Evolutionary conservation across 2,329 filamentous ascomycete genomes (phyloP), one percentile per base, ranked within the genome.

Genomic region (Trichoderma arundinaceum): DNA sequence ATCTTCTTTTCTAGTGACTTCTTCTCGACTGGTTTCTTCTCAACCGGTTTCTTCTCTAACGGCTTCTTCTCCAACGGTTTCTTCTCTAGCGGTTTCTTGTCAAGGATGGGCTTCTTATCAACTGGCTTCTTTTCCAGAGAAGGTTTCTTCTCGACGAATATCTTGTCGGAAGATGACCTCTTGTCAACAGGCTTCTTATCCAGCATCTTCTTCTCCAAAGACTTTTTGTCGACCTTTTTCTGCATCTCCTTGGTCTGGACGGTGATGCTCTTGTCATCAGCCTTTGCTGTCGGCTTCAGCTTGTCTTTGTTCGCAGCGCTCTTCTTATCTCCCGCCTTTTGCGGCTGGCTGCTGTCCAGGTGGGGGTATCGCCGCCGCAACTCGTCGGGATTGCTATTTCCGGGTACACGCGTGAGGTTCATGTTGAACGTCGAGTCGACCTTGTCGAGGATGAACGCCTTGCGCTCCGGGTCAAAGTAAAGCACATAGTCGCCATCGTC

Each of bases 341-440:
- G 72, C 9, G 62, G 58, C 69, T 28, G 54, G 73, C 75, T 49
- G 69, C 66, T 76, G 28, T 82, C 81, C 43, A 95, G 82, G 67
- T 92, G 91, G 9, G 87, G 82, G 73, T 92, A 88, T 72, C 89
- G 84, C 57, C 87, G 84, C 54, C 86, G 83, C 46, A 96, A 81
- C 72, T 84, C 86, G 35, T 86, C 84, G 61, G 83, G 78, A 70
- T 92, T 86, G 62, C 83, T 80, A 72, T 90, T 89, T 69, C 83
- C 85, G 2, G 90, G 91, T 13, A 88, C 88, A 64, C 84, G 87
- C 60, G 86, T 88, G 62, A 97, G 79, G 76, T 97, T 97, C 89
- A 97, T 94, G 73, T 92, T 89, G 78, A 96, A 90, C 44, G 89
- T 88, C n/a, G 89, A 90, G 74, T 92, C 87, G 63, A 97, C 82